These are phyloP conservation scores for Glutinoglossum americanum DNA, from an alignment of 495 filamentous ascomycete species.

Conservation along the genomic window DNA sequence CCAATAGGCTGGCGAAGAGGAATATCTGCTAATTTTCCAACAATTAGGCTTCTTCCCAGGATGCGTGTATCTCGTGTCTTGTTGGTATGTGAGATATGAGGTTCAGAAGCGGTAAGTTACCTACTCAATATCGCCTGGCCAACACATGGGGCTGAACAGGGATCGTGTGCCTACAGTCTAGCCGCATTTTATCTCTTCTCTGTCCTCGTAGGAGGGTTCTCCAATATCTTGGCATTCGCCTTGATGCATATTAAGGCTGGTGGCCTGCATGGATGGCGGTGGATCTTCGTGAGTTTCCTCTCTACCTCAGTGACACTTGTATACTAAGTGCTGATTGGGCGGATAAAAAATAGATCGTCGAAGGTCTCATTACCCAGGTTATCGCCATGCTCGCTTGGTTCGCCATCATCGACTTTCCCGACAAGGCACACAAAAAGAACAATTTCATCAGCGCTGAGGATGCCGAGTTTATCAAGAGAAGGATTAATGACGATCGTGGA, in stretches of 20 bases:
- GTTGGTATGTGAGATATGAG: slow-evolving; percentile 79
- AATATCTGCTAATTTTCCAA: background rate
- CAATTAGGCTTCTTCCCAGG: slow-evolving; percentile 24
- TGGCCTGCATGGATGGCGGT: slow-evolving; percentile 68
- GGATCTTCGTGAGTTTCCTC: slow-evolving; percentile 20
- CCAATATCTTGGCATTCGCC: slow-evolving; percentile 57
- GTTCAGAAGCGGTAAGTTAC: slow-evolving; percentile 24
- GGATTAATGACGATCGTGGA: slow-evolving; percentile 54
- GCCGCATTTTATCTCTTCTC: slow-evolving; percentile 78
- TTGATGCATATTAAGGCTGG: slow-evolving; percentile 47
- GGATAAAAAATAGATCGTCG: slow-evolving; percentile 25
- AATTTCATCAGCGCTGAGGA: slow-evolving; percentile 58
- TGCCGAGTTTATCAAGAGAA: slow-evolving; percentile 45
- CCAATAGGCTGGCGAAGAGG: background rate
- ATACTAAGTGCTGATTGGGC: background rate
- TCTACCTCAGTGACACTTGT: background rate
- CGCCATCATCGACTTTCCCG: slow-evolving; percentile 5
- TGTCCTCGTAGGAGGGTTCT: slow-evolving; percentile 68
- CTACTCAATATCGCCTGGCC: background rate
- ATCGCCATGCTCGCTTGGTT: slow-evolving; percentile 29
- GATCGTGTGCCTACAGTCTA: slow-evolving; percentile 41
- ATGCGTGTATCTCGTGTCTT: slow-evolving; percentile 51
- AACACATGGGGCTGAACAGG: background rate
- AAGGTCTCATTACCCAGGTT: slow-evolving; percentile 52
- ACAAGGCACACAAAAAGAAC: slow-evolving; percentile 27